phyloP scores from a whole-genome alignment of 1,284 basidiomycete genomes.

The Stereum hirsutum region DNA sequence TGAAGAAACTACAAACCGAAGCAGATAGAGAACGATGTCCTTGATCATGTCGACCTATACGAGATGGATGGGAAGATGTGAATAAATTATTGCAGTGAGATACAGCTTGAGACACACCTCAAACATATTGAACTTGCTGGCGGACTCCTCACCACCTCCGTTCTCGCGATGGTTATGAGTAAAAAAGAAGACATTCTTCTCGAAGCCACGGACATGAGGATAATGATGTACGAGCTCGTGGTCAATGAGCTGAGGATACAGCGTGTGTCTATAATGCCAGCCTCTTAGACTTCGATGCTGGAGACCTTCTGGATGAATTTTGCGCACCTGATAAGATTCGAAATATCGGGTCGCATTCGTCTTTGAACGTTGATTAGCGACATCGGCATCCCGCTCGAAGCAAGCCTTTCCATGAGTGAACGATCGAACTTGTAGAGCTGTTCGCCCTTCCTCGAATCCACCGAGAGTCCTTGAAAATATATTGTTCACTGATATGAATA shows the following conservation, averaged over 20 bases:
- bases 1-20: neutral
- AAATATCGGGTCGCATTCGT: constrained; percentile 35
- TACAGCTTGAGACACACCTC: constrained; percentile 58
- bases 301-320: neutral
- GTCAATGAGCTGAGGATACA: constrained; percentile 52
- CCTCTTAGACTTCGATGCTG: neutral
- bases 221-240: constrained; percentile 40
- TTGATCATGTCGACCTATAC: constrained; percentile 57
- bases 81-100: neutral
- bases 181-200: constrained; percentile 51
- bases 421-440: constrained; percentile 33
- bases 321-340: constrained; percentile 26
- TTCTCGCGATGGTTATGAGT: constrained; percentile 46
- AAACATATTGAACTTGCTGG: constrained; percentile 54
- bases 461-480: constrained; percentile 27
- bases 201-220: constrained; percentile 45
- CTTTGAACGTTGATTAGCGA: constrained; percentile 31
- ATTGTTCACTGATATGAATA: no score
- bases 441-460: constrained; percentile 26
- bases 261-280: constrained; percentile 31
- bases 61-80: neutral
- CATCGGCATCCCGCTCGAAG: constrained; percentile 27
- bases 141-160: constrained; percentile 39
- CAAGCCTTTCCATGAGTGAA: constrained; percentile 38
- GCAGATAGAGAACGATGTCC: constrained; percentile 53